phyloP scores from a whole-genome alignment of 345 rosid genomes.

The Corchorus olitorius region DNA sequence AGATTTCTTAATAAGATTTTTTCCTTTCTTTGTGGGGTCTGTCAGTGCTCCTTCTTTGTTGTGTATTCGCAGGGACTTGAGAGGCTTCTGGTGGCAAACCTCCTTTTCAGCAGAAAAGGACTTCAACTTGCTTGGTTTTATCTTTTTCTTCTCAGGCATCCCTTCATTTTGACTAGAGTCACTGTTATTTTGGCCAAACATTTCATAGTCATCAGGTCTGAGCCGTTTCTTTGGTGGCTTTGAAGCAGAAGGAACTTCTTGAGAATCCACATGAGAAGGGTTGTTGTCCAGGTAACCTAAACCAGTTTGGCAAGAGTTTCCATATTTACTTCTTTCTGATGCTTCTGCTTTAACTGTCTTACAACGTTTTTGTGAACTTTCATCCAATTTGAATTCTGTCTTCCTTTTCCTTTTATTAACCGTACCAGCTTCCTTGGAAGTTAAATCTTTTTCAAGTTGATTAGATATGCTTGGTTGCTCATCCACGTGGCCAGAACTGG shows the following conservation, averaged over 20 bases:
- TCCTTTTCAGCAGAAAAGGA: conserved; percentile 46
- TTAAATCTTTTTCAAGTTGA: not conserved
- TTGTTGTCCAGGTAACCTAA: not conserved
- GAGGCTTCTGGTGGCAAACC: conserved; percentile 22
- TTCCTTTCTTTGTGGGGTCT: conserved; percentile 11
- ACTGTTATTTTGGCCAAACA: conserved; percentile 2
- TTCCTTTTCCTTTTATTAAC: conserved; percentile 1
- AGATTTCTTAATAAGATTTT: conserved; percentile 9
- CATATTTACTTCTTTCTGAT: not conserved
- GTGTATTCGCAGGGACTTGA: conserved; percentile 30
- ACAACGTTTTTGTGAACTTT: not conserved
- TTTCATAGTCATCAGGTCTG: conserved; percentile 30
- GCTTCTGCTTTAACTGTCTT: not conserved
- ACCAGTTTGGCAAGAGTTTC: not conserved
- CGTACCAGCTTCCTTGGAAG: not conserved
- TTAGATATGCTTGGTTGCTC: conserved; percentile 6
- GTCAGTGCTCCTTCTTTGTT: conserved; percentile 29
- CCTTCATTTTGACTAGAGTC: conserved; percentile 45
- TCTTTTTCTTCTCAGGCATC: conserved; percentile 19
- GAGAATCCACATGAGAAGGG: not conserved
- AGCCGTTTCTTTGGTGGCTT: conserved; percentile 35
- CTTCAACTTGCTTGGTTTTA: conserved; percentile 26
- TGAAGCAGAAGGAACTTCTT: conserved; percentile 20
- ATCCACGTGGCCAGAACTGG: not conserved
- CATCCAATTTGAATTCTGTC: not conserved